Evolutionary conservation across 2,329 filamentous ascomycete species (phyloP), one percentile per base, ranked within the genome.

Genomic region (Aspergillus fijiensis): DNA sequence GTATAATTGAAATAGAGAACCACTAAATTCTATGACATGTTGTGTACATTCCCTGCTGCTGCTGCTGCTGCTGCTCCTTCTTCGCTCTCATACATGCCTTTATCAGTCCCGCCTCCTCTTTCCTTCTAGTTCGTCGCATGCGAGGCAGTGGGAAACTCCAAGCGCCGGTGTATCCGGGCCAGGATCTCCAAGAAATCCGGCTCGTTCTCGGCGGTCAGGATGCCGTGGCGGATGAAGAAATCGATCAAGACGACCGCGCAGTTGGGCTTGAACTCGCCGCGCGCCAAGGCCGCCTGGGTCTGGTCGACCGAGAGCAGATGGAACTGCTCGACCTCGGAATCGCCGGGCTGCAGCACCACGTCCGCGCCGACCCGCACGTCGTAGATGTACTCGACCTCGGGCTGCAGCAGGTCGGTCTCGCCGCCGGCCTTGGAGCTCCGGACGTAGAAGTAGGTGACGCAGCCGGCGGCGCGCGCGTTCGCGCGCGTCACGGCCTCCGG

Each of bases 311-410:
- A 87, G 84, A 87, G 88, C 60, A 97, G 81, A 71, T 86, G 84
- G 73, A 98, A 98, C 62, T 87, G 85, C 70, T 92, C 91, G 4
- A 96, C 95, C 79, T 99, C 95, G 56, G 89, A 88, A 74, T 99
- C 95, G 60, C 89, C 88, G 19, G 94, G 93, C 72, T 83, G 84
- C 12, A 90, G 92, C 39, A 85, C 79, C 4, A 92, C 82, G 60
- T 87, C 86, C 5, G 80, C 76, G 2, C 88, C 84, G 64, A 99
- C 80, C 75, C 92, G 88, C 63, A 98, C 79, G 74, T 99, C 92
- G 77, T 95, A 99, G 49, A 96, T 81, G 80, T 92, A 97, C 77
- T 98, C 89, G 69, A 87, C 88, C 77, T 98, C 95, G 0, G 95
- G 95, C 77, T 96, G 94, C 72, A 96, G 82, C 70, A 96, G 82